Conservation (phyloP, 23 red algal genomes). For the Pyropia haitanensis region DNA sequence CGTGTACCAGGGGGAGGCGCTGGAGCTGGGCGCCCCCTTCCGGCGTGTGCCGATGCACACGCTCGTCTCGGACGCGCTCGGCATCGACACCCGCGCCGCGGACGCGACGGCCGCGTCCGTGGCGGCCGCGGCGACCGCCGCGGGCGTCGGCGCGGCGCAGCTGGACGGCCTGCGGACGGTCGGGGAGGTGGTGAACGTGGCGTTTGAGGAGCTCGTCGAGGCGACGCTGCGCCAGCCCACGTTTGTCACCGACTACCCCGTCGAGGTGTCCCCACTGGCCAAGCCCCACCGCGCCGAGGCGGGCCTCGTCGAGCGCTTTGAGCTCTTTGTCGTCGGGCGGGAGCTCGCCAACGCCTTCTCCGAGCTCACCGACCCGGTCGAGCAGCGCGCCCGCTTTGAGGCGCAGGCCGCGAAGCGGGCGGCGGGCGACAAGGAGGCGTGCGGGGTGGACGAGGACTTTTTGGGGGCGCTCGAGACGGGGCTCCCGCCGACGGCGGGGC, state of each 20-base stretch:
- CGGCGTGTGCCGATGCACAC: constrained; percentile 73
- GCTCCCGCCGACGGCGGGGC: constrained; percentile 84
- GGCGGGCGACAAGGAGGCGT: constrained; percentile 89
- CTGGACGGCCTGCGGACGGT: constrained; percentile 23
- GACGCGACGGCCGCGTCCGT: constrained; percentile 8
- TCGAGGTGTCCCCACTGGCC: constrained; percentile 81
- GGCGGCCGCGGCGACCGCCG: constrained; percentile 9
- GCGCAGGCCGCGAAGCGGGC: constrained; percentile 52
- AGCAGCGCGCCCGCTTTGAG: constrained; percentile 76
- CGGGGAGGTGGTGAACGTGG: constrained; percentile 49
- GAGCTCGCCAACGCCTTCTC: constrained; percentile 88
- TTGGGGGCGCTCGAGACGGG: constrained; percentile 82
- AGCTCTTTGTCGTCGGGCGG: constrained; percentile 77
- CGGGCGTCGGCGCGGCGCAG: not conserved
- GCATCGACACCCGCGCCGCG: constrained; percentile 24
- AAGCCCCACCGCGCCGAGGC: constrained; percentile 71
- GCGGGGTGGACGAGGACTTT: constrained; percentile 94
- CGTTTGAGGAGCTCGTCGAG: constrained; percentile 91
- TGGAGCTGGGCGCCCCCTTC: constrained; percentile 65
- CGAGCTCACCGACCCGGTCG: constrained; percentile 85
- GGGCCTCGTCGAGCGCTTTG: constrained; percentile 83
- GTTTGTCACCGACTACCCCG: constrained; percentile 92
- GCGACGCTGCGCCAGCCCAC: constrained; percentile 66
- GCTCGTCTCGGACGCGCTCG: constrained; percentile 52
- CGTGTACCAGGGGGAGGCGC: constrained; percentile 50